These are phyloP conservation scores for Magnaporthales sp. DNA, from an alignment of 2,329 filamentous ascomycete species.

Conservation along the genomic window DNA sequence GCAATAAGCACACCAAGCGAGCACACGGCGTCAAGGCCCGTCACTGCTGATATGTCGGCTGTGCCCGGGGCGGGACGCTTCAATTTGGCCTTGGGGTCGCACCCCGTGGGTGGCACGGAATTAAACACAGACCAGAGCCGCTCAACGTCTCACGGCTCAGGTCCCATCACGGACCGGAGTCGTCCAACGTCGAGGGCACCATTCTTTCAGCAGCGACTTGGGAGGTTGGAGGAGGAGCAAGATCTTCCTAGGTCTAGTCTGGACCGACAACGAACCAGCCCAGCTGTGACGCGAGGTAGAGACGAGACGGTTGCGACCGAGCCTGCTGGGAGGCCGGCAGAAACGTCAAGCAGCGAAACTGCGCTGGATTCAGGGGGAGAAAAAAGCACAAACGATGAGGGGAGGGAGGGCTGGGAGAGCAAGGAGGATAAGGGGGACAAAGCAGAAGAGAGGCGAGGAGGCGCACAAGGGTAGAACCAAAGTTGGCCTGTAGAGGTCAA, in stretches of 20 bases:
- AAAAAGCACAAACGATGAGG: not conserved
- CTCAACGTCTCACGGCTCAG: not conserved
- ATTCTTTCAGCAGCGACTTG: slow-evolving; percentile 1
- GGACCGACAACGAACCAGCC: not conserved
- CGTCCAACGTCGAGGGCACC: not conserved
- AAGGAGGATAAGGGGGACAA: too few relatives aligned
- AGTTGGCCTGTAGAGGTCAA: too few relatives aligned
- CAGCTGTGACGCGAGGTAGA: too few relatives aligned
- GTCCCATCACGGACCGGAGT: not conserved
- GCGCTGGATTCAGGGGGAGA: not conserved
- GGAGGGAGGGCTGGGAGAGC: too few relatives aligned
- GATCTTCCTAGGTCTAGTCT: not conserved
- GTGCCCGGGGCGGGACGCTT: not conserved
- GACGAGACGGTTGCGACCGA: not conserved
- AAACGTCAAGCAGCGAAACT: not conserved
- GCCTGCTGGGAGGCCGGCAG: not conserved
- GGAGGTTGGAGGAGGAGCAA: not conserved
- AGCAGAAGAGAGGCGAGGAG: not conserved
- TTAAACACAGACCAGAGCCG: not conserved
- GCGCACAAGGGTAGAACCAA: not conserved
- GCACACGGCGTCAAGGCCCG: not conserved
- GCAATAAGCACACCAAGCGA: not conserved
- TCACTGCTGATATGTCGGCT: not conserved
- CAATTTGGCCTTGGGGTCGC: not conserved
- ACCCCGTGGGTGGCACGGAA: not conserved